phyloP scores from a whole-genome alignment of 257 asterid genomes.

The Solanum peruvianum region DNA sequence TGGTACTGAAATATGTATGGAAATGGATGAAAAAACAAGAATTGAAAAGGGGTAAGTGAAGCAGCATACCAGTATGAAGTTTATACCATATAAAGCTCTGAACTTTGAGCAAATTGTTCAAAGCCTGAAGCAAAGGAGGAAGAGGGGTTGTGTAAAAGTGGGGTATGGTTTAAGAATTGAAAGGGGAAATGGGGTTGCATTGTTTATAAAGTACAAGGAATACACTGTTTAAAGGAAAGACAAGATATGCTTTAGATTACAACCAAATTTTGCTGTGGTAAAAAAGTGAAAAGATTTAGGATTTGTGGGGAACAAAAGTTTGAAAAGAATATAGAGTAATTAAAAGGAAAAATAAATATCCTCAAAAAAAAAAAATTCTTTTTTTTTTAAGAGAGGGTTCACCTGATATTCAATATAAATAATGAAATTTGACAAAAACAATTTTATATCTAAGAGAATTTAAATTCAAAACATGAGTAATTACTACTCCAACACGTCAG shows the following conservation, averaged over 20 bases:
- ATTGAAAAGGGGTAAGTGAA: background rate
- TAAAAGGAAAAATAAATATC: background rate
- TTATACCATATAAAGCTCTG: background rate
- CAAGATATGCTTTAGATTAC: constrained; percentile 14
- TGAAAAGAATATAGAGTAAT: background rate
- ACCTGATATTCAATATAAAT: accelerated
- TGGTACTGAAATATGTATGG: background rate
- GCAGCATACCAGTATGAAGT: constrained; percentile 2
- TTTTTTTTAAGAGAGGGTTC: too few species aligned
- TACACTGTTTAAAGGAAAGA: constrained; percentile 24
- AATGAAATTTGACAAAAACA: too few species aligned
- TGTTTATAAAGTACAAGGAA: constrained; percentile 28
- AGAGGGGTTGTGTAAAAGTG: background rate
- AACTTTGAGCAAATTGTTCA: background rate
- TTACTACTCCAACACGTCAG: background rate
- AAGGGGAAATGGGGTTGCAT: constrained; percentile 1
- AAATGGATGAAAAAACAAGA: background rate
- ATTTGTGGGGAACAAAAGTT: background rate
- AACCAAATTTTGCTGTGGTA: constrained; percentile 25
- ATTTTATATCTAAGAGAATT: accelerated
- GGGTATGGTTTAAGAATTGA: background rate
- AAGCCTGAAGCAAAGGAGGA: background rate
- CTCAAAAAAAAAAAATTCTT: background rate
- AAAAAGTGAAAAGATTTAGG: background rate
- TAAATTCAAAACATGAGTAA: too few species aligned